A percentile compares a stretch with the other conserved stretches of the same genome.
Conservation (phyloP, 352 stramenopile genomes). For the Phytophthora ohioensis region DNA sequence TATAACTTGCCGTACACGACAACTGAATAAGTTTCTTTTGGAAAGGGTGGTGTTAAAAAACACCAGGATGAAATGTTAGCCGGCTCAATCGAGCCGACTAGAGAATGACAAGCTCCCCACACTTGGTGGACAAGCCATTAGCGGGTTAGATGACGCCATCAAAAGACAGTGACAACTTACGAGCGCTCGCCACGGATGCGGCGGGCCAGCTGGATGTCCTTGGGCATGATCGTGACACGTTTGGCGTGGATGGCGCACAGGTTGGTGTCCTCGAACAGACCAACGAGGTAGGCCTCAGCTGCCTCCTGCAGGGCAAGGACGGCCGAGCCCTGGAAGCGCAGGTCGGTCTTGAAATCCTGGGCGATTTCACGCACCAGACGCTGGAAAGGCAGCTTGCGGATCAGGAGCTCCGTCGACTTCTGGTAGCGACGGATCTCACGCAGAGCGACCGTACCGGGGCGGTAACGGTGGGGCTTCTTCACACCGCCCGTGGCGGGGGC, state of each 20-base stretch:
- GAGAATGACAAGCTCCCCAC: background rate
- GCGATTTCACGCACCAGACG: constrained; percentile 94
- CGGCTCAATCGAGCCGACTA: constrained; percentile 23
- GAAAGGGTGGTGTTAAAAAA: constrained; percentile 89
- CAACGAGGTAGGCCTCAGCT: constrained; percentile 86
- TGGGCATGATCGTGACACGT: constrained; percentile 95
- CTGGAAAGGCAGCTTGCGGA: constrained; percentile 97
- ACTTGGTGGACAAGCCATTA: constrained; percentile 5
- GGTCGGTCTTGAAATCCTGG: constrained; percentile 90
- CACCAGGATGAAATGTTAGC: constrained; percentile 60
- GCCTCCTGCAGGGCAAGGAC: constrained; percentile 90
- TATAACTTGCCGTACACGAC: no score
- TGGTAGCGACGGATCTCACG: constrained; percentile 98
- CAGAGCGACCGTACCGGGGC: constrained; percentile 91
- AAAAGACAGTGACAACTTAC: constrained; percentile 51
- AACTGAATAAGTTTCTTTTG: constrained; percentile 41
- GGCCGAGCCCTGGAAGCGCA: constrained; percentile 90
- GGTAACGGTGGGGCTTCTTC: constrained; percentile 93
- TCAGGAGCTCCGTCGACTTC: constrained; percentile 95
- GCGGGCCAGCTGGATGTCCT: constrained; percentile 95
- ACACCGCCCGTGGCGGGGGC: constrained; percentile 92
- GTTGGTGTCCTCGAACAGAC: constrained; percentile 93
- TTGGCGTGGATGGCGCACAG: constrained; percentile 95
- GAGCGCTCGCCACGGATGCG: constrained; percentile 92
- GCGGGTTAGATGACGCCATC: constrained; percentile 23